Percentiles rank a stretch among this genome's conserved stretches.
These are phyloP conservation scores for Hymenotorrendiella dingleyae DNA, from an alignment of 2,329 filamentous ascomycete genomes.

Conservation along the genomic window DNA sequence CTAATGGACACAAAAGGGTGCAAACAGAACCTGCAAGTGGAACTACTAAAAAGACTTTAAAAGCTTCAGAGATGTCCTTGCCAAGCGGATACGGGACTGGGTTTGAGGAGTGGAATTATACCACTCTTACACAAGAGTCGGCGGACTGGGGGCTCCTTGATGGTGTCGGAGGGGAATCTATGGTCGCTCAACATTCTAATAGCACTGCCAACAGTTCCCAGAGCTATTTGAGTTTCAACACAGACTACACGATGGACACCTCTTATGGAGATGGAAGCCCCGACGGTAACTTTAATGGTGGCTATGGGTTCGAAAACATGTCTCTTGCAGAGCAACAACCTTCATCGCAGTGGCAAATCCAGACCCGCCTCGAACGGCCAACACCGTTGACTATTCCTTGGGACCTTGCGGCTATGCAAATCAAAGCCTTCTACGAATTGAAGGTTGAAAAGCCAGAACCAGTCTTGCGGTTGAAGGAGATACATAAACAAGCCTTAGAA, in stretches of 20 bases:
- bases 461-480: no score
- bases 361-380: not conserved
- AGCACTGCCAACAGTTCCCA: not conserved
- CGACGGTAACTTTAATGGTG: not conserved
- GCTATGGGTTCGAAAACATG: not conserved
- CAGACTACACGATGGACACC: not conserved
- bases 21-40: constrained; percentile 12
- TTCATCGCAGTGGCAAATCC: not conserved
- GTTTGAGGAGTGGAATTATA: not conserved
- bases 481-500: no score
- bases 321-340: not conserved
- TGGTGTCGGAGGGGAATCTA: constrained; percentile 1
- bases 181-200: not conserved
- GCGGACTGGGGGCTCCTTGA: not conserved
- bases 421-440: constrained; percentile 2
- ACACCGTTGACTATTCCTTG: constrained; percentile 7
- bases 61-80: not conserved
- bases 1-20: constrained; percentile 9
- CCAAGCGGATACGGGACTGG: not conserved
- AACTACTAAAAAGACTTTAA: not conserved
- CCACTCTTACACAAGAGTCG: not conserved
- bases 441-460: constrained; percentile 5
- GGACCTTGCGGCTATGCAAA: not conserved
- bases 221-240: not conserved
- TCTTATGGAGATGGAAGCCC: no score